Evolutionary conservation across 257 asterid genomes (phyloP).

Genomic region (Capsicum chinense): DNA sequence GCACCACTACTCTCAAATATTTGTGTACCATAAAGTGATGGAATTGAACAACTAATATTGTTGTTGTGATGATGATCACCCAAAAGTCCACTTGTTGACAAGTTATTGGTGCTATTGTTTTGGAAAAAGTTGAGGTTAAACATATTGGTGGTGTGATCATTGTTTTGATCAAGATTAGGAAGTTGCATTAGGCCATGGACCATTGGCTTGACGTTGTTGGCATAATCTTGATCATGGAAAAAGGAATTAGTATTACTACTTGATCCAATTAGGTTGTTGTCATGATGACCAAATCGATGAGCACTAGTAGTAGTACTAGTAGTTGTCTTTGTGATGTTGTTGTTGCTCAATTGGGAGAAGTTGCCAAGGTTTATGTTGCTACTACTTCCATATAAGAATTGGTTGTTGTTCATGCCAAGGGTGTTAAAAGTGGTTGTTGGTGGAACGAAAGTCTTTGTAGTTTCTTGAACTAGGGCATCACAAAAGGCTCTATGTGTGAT

Average conservation of each 20-base stretch:
- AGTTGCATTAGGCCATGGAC: constrained; percentile 66
- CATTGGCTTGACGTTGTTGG: constrained; percentile 38
- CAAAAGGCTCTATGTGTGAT: constrained; percentile 88
- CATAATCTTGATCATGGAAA: constrained; percentile 41
- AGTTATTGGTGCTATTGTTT: constrained; percentile 15
- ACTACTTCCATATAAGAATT: constrained; percentile 38
- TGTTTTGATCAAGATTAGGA: constrained; percentile 55
- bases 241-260: constrained; percentile 30
- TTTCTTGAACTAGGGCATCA: constrained; percentile 83
- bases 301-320: constrained; percentile 23
- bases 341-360: constrained; percentile 45
- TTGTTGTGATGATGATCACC: constrained; percentile 43
- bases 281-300: constrained; percentile 38
- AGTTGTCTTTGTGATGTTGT: constrained; percentile 38
- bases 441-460: constrained; percentile 53
- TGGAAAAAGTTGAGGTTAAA: constrained; percentile 72
- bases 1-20: constrained; percentile 34
- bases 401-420: constrained; percentile 44
- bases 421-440: constrained; percentile 45
- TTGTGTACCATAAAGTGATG: constrained; percentile 63
- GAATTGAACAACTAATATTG: constrained; percentile 52
- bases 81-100: constrained; percentile 23
- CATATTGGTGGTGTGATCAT: constrained; percentile 27
- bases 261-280: constrained; percentile 41
- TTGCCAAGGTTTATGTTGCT: constrained; percentile 41